Percentiles rank a stretch among this genome's conserved stretches.
phyloP scores from a whole-genome alignment of 306 rosid species.

The Fragaria vesca region DNA sequence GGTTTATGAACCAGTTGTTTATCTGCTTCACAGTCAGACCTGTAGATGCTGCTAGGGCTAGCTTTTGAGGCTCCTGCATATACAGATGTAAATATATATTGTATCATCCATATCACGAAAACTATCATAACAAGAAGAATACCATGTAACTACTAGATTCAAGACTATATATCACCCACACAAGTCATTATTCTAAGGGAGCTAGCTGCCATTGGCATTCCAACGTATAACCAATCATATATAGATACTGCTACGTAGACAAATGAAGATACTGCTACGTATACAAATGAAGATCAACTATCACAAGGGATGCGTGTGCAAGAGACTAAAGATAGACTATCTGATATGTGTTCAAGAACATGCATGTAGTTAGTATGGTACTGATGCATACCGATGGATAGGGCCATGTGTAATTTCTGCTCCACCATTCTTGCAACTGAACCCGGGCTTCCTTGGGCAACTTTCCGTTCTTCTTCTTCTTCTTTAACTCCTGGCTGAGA shows the following conservation, averaged over 20 bases:
- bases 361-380: neutral
- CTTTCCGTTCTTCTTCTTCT: conserved; percentile 54
- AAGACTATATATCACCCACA: neutral
- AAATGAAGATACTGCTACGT: neutral
- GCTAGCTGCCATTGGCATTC: neutral
- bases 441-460: conserved; percentile 54
- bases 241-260: neutral
- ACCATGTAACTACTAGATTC: neutral
- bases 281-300: neutral
- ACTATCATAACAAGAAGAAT: neutral
- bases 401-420: conserved; percentile 47
- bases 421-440: conserved; percentile 49
- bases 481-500: conserved; percentile 48
- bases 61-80: conserved; percentile 49
- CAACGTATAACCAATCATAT: neutral
- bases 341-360: neutral
- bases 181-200: neutral
- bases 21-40: conserved; percentile 53
- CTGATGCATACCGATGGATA: conserved; percentile 36
- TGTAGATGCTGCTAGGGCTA: conserved; percentile 41
- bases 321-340: neutral
- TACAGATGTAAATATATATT: neutral
- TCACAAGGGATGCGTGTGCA: neutral
- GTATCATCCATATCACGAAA: neutral
- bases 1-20: conserved; percentile 57